Conservation (phyloP, 164 flowering plant species). For the Cinnamomum micranthum region DNA sequence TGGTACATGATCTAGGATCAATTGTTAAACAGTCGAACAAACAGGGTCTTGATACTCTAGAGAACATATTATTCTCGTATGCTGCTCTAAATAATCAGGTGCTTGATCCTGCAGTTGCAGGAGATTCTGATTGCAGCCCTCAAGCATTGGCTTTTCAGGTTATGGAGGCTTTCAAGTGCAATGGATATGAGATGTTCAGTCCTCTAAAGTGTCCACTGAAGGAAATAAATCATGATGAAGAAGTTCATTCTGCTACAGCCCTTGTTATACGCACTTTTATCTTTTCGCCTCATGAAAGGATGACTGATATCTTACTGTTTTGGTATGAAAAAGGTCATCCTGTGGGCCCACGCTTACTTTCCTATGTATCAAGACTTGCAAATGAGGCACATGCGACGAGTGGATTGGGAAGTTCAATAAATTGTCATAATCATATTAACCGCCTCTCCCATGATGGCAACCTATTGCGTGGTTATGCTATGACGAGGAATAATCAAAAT, state of each 20-base stretch:
- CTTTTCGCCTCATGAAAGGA: slow-evolving; percentile 28
- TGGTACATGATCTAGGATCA: slow-evolving; percentile 28
- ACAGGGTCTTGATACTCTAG: slow-evolving; percentile 31
- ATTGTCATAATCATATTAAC: not conserved
- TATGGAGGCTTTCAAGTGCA: slow-evolving; percentile 24
- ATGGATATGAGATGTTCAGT: slow-evolving; percentile 32
- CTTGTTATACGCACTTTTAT: slow-evolving; percentile 33
- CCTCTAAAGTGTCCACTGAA: slow-evolving; percentile 16
- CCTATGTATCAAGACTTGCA: slow-evolving; percentile 45
- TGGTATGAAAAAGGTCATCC: slow-evolving; percentile 41
- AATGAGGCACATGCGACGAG: slow-evolving; percentile 26
- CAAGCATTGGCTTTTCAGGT: slow-evolving; percentile 33
- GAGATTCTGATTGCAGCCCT: slow-evolving; percentile 16
- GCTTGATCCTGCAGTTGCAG: slow-evolving; percentile 4
- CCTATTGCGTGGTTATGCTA: not conserved
- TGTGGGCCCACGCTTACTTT: slow-evolving; percentile 40
- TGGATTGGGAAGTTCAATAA: slow-evolving; percentile 4
- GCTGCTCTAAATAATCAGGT: slow-evolving; percentile 10
- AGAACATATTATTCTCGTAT: slow-evolving; percentile 29
- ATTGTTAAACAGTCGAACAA: slow-evolving; percentile 20
- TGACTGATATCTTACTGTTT: slow-evolving; percentile 33
- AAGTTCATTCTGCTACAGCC: slow-evolving; percentile 38
- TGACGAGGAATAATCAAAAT: not conserved
- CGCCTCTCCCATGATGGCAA: not conserved
- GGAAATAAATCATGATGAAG: slow-evolving; percentile 27